Base-by-base conservation (phyloP, 805 yeast genomes). In the Hanseniaspora occidentalis region DNA sequence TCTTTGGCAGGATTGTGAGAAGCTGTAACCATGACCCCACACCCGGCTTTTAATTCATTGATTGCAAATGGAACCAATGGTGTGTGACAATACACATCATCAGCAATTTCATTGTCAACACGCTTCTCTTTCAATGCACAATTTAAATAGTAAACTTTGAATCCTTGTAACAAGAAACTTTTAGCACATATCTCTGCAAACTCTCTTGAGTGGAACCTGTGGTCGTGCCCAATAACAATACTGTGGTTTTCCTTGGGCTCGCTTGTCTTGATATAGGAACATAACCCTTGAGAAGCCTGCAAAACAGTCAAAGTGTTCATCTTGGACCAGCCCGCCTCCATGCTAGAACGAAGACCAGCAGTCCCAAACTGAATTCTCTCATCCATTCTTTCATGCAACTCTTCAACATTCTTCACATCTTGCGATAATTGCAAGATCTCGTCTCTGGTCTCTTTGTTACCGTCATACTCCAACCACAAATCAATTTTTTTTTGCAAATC, bases 11-110 rank as follows among this genome's bases (percentile, higher is more conserved):
- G 89, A 54, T 82, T 82, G 53, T 84, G 94, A 39, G 92, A 81
- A 1, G 95, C 95, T 1, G 95, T 85, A 22, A 88, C 74, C 96
- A 88, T 88, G 1, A 89, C 81, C 18, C 97, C 98, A 38, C 78
- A 84, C 0, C 79, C 65, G 0, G 95, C 83, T 0, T 60, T 47
- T 41, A 61, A 68, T 22, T 64, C 51, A 46, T 82, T 84, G 20
- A 89, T 79, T 0, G 82, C 76, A 59, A 83, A 89, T 1, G 98
- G 97, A 1, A 89, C 96, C 56, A 85, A 60, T 1, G 98, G 98
- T 0, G 98, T 89, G 44, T 86, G 95, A 1, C 73, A 79, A 31
- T 63, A 52, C 2, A 50, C 43, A 10, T 56, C 62, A 2, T 36
- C 44, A 1, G 17, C 18, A n/a, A 44, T 44, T 10, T 57, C 58